A percentile compares a stretch with the other conserved stretches of the same genome.
Conservation (phyloP, 352 stramenopile genomes). For the Plasmopara viticola region DNA sequence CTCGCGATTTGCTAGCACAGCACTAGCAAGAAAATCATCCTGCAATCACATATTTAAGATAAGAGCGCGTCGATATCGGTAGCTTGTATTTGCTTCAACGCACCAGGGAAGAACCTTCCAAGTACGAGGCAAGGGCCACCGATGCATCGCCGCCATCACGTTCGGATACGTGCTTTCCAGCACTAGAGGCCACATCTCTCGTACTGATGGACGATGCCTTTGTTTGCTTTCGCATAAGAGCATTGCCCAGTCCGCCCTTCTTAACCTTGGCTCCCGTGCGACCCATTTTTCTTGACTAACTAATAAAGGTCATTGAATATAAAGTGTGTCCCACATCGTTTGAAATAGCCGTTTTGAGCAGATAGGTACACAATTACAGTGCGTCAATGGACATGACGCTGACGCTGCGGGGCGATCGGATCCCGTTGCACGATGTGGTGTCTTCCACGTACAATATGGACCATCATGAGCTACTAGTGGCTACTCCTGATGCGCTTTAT, state of each 20-base stretch:
- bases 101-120: conserved; percentile 81
- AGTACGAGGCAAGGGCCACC: conserved; percentile 73
- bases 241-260: conserved; percentile 67
- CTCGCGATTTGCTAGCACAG: conserved; percentile 86
- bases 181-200: conserved; percentile 71
- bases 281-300: conserved; percentile 39
- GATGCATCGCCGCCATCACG: conserved; percentile 76
- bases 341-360: not conserved
- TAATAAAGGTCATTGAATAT: not conserved
- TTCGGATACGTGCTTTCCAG: conserved; percentile 77
- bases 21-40: conserved; percentile 91
- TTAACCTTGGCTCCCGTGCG: conserved; percentile 67
- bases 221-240: conserved; percentile 73
- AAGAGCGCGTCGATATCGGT: not conserved
- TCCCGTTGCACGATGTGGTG: conserved; percentile 35
- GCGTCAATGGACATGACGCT: conserved; percentile 29
- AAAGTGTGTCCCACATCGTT: conserved; percentile 4
- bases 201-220: conserved; percentile 60
- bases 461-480: conserved; percentile 34
- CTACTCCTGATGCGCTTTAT: conserved; percentile 26
- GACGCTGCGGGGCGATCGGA: conserved; percentile 36
- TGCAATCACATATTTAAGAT: conserved; percentile 14
- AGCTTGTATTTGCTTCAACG: not conserved
- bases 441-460: conserved; percentile 34
- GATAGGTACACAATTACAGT: conserved; percentile 5